phyloP scores from a whole-genome alignment of 2,329 filamentous ascomycete genomes.

The Calycina herbarum region DNA sequence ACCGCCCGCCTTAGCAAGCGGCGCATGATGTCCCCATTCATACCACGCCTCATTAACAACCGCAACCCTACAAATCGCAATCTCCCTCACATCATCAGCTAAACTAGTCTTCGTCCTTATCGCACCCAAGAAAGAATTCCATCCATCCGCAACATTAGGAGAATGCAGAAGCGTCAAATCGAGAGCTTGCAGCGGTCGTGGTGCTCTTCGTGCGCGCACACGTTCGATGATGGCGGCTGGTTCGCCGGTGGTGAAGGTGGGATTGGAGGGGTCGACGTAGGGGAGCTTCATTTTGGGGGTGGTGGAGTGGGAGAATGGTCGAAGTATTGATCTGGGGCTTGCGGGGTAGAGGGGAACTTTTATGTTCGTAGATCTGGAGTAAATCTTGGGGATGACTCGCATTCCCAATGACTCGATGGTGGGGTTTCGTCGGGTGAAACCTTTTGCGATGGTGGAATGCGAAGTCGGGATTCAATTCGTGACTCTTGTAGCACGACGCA shows the following conservation, averaged over 20 bases:
- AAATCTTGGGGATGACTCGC: not conserved
- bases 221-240: conserved; percentile 61
- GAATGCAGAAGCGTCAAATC: conserved; percentile 76
- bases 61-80: conserved; percentile 79
- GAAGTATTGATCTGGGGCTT: too few species aligned
- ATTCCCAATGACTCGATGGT: conserved; percentile 5
- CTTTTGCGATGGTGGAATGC: conserved; percentile 2
- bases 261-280: conserved; percentile 55
- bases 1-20: conserved; percentile 45
- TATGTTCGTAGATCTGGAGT: not conserved
- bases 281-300: conserved; percentile 60
- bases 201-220: conserved; percentile 63
- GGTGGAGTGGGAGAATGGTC: not conserved
- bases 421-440: conserved; percentile 10
- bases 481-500: not conserved
- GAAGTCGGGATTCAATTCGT: too few species aligned
- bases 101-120: conserved; percentile 55
- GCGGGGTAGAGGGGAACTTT: not conserved
- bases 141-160: conserved; percentile 72
- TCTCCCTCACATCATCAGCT: conserved; percentile 63
- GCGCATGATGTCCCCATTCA: conserved; percentile 80
- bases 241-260: conserved; percentile 46
- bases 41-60: conserved; percentile 81
- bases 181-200: conserved; percentile 71
- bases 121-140: conserved; percentile 69